Evolutionary conservation across 2,329 filamentous ascomycete species (phyloP).

Genomic region (Pezicula rhizophila): DNA sequence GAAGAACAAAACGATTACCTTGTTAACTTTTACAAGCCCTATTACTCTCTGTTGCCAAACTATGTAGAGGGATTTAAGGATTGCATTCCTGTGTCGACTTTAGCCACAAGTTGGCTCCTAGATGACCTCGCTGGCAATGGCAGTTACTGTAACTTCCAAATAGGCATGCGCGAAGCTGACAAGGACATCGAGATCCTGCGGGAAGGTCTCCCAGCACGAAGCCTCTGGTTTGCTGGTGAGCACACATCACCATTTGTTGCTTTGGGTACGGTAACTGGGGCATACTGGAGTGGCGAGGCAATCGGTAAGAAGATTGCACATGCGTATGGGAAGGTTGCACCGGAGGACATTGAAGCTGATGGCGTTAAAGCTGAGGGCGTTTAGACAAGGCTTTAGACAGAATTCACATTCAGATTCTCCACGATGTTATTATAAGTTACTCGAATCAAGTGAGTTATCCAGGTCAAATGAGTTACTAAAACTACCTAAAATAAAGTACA

Average conservation of each 20-base stretch:
- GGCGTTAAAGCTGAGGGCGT: not conserved
- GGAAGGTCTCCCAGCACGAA: slow-evolving; percentile 33
- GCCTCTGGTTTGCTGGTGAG: slow-evolving; percentile 62
- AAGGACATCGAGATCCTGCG: slow-evolving; percentile 50
- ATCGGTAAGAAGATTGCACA: slow-evolving; percentile 61
- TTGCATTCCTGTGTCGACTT: slow-evolving; percentile 47
- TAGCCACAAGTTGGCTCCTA: slow-evolving; percentile 59
- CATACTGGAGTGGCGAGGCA: slow-evolving; percentile 84
- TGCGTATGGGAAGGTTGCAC: slow-evolving; percentile 37
- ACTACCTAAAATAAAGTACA: no score
- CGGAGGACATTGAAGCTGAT: not conserved
- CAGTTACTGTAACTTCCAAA: slow-evolving; percentile 63
- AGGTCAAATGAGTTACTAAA: no score
- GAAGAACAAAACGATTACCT: slow-evolving; percentile 25
- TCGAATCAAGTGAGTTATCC: no score
- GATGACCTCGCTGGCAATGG: slow-evolving; percentile 63
- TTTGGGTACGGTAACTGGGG: slow-evolving; percentile 81
- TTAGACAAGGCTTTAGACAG: no score
- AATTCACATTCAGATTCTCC: no score
- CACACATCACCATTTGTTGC: slow-evolving; percentile 85
- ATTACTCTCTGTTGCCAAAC: slow-evolving; percentile 56
- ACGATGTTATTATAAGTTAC: no score
- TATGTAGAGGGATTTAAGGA: slow-evolving; percentile 38
- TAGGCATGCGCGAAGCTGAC: slow-evolving; percentile 50
- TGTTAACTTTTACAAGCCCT: slow-evolving; percentile 51